Conservation (phyloP, 352 stramenopile species). For the Globisporangium irregulare region DNA sequence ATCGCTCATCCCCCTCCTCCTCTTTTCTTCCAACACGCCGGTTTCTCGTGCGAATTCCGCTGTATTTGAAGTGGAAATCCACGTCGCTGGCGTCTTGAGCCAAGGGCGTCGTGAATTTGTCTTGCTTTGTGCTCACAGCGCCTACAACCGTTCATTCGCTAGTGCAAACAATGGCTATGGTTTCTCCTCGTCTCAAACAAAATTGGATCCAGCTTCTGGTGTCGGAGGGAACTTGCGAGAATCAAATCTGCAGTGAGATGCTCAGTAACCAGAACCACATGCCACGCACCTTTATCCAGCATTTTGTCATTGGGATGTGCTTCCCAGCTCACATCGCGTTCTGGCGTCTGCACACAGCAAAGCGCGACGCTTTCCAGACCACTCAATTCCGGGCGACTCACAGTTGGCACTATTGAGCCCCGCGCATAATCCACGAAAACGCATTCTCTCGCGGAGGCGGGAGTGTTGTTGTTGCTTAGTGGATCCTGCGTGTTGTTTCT, state of each 20-base stretch:
- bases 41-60: conserved; percentile 7
- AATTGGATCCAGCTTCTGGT: not conserved
- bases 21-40: not conserved
- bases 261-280: not conserved
- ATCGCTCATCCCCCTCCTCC: too few relatives aligned
- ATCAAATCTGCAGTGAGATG: not conserved
- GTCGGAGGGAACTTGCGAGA: not conserved
- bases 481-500: not conserved
- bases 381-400: not conserved
- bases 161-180: too few relatives aligned
- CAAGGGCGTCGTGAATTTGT: not conserved
- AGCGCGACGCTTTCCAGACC: not conserved
- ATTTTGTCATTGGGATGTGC: not conserved
- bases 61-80: conserved; percentile 3
- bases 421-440: conserved; percentile 2
- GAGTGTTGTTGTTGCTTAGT: not conserved
- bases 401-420: not conserved
- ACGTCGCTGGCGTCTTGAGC: conserved; percentile 3
- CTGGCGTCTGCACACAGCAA: not conserved
- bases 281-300: not conserved
- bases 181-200: not conserved
- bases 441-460: not conserved
- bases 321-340: not conserved
- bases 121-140: too few relatives aligned
- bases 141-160: too few relatives aligned